These are phyloP conservation scores for Lactifluus subvellereus DNA, from an alignment of 768 basidiomycete genomes.

Conservation along the genomic window DNA sequence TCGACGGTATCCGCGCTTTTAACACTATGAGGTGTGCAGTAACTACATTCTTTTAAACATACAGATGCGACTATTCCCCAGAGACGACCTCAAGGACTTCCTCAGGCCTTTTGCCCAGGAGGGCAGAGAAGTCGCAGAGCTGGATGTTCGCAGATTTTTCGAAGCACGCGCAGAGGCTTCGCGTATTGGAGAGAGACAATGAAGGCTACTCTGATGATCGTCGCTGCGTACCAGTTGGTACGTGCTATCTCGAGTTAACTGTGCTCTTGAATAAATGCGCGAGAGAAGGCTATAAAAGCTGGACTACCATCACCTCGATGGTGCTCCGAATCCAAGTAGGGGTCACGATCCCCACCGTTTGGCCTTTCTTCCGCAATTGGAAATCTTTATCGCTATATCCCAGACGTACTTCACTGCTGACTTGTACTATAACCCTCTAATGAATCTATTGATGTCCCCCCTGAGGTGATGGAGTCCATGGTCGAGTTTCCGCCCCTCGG, in stretches of 20 bases:
- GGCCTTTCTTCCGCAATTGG: neutral
- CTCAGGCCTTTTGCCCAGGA: slow-evolving; percentile 20
- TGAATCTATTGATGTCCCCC: neutral
- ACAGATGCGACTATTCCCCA: slow-evolving; percentile 27
- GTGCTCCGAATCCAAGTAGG: neutral
- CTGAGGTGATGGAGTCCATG: neutral
- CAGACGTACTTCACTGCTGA: neutral
- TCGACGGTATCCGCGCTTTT: slow-evolving; percentile 81
- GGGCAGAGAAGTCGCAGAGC: slow-evolving; percentile 19
- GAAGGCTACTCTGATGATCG: neutral
- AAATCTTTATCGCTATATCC: neutral
- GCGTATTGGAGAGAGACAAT: slow-evolving; percentile 3
- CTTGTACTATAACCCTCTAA: neutral
- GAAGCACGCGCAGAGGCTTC: slow-evolving; percentile 7
- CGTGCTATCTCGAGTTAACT: neutral
- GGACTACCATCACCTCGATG: neutral
- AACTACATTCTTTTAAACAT: neutral
- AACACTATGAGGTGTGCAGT: slow-evolving; percentile 68
- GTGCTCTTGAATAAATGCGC: neutral
- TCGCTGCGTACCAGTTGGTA: neutral
- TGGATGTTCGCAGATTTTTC: slow-evolving; percentile 20
- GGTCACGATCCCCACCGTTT: neutral
- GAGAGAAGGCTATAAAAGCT: neutral
- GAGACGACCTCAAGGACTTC: slow-evolving; percentile 44
- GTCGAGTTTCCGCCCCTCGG: neutral